Evolutionary conservation across 257 asterid genomes (phyloP), one percentile per base, ranked within the genome.

Genomic region (Vinca minor): DNA sequence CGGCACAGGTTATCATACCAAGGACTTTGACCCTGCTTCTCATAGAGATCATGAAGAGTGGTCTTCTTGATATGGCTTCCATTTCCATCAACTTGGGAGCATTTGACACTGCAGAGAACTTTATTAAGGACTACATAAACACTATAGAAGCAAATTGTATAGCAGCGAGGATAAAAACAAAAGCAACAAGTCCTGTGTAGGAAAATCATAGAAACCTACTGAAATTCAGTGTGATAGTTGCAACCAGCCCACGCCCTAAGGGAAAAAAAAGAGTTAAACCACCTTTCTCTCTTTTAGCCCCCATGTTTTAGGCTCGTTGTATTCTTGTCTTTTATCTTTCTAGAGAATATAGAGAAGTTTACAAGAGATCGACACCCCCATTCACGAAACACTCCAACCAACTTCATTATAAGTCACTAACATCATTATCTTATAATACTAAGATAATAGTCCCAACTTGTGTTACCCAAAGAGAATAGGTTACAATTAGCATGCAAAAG

Each of bases 1-100:
- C 97, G 93, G 74, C 98, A 93, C 15, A 93, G 76, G 74, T 93
- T 93, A 63, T 89, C 98, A 18, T 93, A 93, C 98, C 98, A 93
- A 3, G 98, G 98, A 74, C 98, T 93, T 63, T 93, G 98, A 29
- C 97, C 94, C 77, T 84, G 87, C 84, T 83, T 89, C 82, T 89
- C 96, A 45, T 93, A 93, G 18, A 93, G 98, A 75, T 89, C 89
- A 66, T 93, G 97, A 60, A 93, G 96, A n/a, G 90, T 83, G 29
- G 98, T 87, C 76, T 70, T 85, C 81, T 84, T 84, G 74, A 72
- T 63, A 63, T 70, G 71, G 85, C 82, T 84, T 69, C 90, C 95
- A 77, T 88, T 87, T 49, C 95, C 98, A 79, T 67, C 89, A 70
- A 35, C 52, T 69, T 79, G 74, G 60, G 98, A 85, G 83, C 96